Evolutionary conservation across 495 filamentous ascomycete genomes (phyloP).

Genomic region (Venustampulla echinocandica): DNA sequence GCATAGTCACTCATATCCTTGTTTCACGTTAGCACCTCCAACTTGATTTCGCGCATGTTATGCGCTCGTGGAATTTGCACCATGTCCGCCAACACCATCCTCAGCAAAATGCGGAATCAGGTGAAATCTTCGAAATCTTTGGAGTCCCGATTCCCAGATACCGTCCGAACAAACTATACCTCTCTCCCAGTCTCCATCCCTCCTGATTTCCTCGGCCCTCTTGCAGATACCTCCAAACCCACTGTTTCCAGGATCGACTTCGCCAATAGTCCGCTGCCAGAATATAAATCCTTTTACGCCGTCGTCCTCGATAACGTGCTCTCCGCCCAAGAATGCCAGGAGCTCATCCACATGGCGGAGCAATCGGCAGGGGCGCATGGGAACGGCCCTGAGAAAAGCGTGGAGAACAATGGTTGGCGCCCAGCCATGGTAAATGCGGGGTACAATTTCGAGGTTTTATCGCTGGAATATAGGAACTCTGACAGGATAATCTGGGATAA

Average conservation of each 20-base stretch:
- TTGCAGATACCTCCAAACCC: slow-evolving; percentile 19
- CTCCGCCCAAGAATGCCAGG: slow-evolving; percentile 49
- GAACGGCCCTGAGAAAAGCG: slow-evolving; percentile 20
- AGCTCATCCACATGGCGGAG: slow-evolving; percentile 50
- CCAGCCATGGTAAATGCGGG: slow-evolving; percentile 65
- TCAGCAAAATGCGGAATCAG: slow-evolving; percentile 3
- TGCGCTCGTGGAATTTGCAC: neutral
- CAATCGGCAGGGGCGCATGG: slow-evolving; percentile 27
- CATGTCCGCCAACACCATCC: slow-evolving; percentile 5
- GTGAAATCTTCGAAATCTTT: no score
- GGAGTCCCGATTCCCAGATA: no score
- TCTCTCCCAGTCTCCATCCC: slow-evolving; percentile 28
- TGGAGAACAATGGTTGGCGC: slow-evolving; percentile 38
- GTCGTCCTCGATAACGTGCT: slow-evolving; percentile 57
- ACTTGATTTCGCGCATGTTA: neutral
- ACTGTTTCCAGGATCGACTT: slow-evolving; percentile 42
- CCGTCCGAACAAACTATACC: slow-evolving; percentile 25
- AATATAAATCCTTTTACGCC: slow-evolving; percentile 48
- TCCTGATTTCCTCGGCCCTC: slow-evolving; percentile 23
- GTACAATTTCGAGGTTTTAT: slow-evolving; percentile 46
- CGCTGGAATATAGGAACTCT: slow-evolving; percentile 52
- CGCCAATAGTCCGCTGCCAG: slow-evolving; percentile 38
- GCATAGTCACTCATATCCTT: neutral
- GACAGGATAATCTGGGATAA: slow-evolving; percentile 69
- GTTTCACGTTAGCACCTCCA: neutral